These are phyloP conservation scores for Xylariaceae sp. DNA, from an alignment of 2,329 filamentous ascomycete species.

Conservation along the genomic window DNA sequence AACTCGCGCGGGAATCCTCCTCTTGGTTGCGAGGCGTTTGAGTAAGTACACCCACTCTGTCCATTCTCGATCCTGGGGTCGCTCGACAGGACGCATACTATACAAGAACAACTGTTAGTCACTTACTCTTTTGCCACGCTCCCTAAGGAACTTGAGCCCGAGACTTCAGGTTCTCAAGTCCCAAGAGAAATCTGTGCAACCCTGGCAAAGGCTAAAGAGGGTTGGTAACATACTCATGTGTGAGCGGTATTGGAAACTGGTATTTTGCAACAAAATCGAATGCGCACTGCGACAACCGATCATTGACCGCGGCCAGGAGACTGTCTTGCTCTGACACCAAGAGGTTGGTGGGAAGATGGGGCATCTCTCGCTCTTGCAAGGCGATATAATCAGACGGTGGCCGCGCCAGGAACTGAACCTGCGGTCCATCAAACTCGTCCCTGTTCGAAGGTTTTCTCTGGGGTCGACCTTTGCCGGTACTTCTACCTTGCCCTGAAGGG, in stretches of 20 bases:
- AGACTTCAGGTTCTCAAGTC: neutral
- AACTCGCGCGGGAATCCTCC: constrained; percentile 82
- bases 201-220: neutral
- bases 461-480: constrained; percentile 55
- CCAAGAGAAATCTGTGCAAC: neutral
- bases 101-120: constrained; percentile 11
- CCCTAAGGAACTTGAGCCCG: neutral
- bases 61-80: constrained; percentile 66
- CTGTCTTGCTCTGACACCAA: constrained; percentile 84
- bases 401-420: constrained; percentile 75
- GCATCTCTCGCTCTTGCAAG: constrained; percentile 79
- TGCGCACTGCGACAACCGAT: constrained; percentile 82
- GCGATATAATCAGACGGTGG: constrained; percentile 75
- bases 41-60: constrained; percentile 91
- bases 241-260: constrained; percentile 86
- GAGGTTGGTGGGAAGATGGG: constrained; percentile 81
- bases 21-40: constrained; percentile 84
- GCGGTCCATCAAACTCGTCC: constrained; percentile 88
- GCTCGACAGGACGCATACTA: constrained; percentile 66
- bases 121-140: neutral
- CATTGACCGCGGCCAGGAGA: constrained; percentile 81
- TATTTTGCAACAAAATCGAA: constrained; percentile 93
- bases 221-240: constrained; percentile 62
- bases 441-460: constrained; percentile 79
- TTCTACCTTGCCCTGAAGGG: constrained; percentile 54